Base-by-base conservation (phyloP, 2,329 filamentous ascomycete genomes). In the Ophiostoma ips region DNA sequence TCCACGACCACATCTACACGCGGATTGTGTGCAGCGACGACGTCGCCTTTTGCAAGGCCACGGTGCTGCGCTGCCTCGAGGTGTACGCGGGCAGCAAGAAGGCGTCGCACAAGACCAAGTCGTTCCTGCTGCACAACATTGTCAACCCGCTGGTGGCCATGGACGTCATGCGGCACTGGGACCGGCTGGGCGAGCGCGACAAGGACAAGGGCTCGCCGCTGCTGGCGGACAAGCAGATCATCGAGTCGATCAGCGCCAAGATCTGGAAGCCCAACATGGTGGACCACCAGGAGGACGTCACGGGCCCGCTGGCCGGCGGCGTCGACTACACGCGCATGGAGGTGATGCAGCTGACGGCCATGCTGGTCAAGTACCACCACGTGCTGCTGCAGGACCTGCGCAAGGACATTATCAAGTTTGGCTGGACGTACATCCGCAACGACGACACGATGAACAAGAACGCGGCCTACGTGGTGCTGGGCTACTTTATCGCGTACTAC, bases 391-490 rank as follows among this genome's bases (percentile, higher is more conserved):
- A 94, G 57, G 92, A 96, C 60, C 83, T 87, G 2, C 81, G 94
- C 35, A 98, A 98, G 66, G 92, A 98, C 56, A 90, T 98, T 55
- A 98, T 98, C 61, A 96, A 95, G 66, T 98, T 96, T 65, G 89
- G 88, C 3, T 99, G 92, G 92, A 95, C 89, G 16, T 96, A 95
- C 62, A 98, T 98, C 59, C 81, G 87, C 21, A 76, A 98, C n/a
- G 94, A 99, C 61, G 92, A 99, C 64, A 86, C 95, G 51, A 95
- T 98, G 70, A 98, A 96, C 71, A 98, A 98, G 65, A 92, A 96
- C 63, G 92, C 90, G 1, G 89, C 92, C 3, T 98, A 98, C 60
- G 90, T 95, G 5, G 80, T 98, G 6, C 94, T 98, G 54, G 88
- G 87, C 3, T 98, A 95, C 66, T 98, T 98, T 68, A 95, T 98